Evolutionary conservation across 2,329 filamentous ascomycete species (phyloP), one percentile per base, ranked within the genome.

Genomic region (Exophiala oligosperma): DNA sequence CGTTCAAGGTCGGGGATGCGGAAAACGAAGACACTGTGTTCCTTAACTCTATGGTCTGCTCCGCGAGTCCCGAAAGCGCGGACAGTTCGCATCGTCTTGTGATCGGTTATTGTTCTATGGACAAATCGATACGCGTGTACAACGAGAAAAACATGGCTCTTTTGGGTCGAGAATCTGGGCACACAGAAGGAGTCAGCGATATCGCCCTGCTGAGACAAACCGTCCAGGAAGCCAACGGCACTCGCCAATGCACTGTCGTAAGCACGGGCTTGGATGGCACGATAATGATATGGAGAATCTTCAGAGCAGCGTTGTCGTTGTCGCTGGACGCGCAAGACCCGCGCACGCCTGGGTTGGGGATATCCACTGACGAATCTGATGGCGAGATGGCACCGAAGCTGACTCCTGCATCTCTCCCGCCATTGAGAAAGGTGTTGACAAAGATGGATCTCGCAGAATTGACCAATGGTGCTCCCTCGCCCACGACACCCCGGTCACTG

Each of bases 111-210:
- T 97, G 93, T 7, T 92, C 92, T 66, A 96, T 91, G 0, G 94
- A 99, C 73, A 99, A 97, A 71, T 97, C 94, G 0, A 88, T 99
- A 56, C 83, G 94, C 37, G 78, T 99, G 14, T 99, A 99, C 68
- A 90, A 96, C 65, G 80, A 85, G 29, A 86, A 88, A 61, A 86
- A 84, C 43, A 92, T 93, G 7, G 76, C 79, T 1, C 87, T 99
- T 57, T 76, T 97, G 28, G 89, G 92, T 51, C 86, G 91, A 41
- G 94, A 97, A 74, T 97, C 92, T 84, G 94, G 94, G 1, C 94
- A 99, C 67, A 96, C 92, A 0, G 92, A 97, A 70, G 89, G 92
- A 7, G 91, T 99, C 63, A 96, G 90, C 52, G 92, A 92, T 60
- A 85, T 95, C 17, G 83, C 89, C 3, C 76, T 97, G 17, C 72